Conservation (phyloP, 805 yeast species). For the Saturnispora galanensis region DNA sequence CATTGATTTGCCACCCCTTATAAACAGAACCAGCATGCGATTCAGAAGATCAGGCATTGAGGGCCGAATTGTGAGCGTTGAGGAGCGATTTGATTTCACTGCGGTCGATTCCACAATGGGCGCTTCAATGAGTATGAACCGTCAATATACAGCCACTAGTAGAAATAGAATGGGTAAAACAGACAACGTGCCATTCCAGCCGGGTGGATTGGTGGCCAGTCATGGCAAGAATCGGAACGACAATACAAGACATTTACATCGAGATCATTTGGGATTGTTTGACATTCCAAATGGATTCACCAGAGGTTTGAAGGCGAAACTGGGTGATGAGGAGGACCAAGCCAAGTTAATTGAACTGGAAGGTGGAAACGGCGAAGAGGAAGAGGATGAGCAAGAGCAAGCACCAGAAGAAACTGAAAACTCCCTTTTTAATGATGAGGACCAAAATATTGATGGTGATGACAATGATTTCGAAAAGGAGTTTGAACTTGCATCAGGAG, state of each 20-base stretch:
- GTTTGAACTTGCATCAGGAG: background rate
- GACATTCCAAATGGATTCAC: conserved; percentile 76
- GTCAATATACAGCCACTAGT: conserved; percentile 55
- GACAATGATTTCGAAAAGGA: conserved; percentile 21
- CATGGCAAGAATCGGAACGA: conserved; percentile 26
- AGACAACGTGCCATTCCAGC: conserved; percentile 77
- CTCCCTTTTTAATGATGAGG: conserved; percentile 2
- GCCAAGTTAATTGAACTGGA: conserved; percentile 8
- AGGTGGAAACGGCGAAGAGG: conserved; percentile 8
- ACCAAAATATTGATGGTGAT: conserved; percentile 33
- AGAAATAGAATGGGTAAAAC: conserved; percentile 62
- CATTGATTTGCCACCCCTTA: conserved; percentile 47
- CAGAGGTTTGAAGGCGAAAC: conserved; percentile 47
- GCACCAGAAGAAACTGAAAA: background rate
- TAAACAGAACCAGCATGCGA: conserved; percentile 53
- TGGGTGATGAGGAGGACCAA: conserved; percentile 9
- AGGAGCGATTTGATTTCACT: conserved; percentile 46
- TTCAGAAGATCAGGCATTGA: conserved; percentile 68
- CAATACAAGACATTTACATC: conserved; percentile 39
- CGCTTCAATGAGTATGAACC: conserved; percentile 61
- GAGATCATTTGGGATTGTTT: conserved; percentile 65
- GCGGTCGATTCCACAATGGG: conserved; percentile 36
- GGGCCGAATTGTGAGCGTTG: conserved; percentile 54
- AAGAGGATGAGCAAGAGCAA: too few relatives aligned
- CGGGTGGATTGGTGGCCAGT: conserved; percentile 54